Evolutionary conservation across 2,329 filamentous ascomycete genomes (phyloP).

Genomic region (Clathrospora elynae): DNA sequence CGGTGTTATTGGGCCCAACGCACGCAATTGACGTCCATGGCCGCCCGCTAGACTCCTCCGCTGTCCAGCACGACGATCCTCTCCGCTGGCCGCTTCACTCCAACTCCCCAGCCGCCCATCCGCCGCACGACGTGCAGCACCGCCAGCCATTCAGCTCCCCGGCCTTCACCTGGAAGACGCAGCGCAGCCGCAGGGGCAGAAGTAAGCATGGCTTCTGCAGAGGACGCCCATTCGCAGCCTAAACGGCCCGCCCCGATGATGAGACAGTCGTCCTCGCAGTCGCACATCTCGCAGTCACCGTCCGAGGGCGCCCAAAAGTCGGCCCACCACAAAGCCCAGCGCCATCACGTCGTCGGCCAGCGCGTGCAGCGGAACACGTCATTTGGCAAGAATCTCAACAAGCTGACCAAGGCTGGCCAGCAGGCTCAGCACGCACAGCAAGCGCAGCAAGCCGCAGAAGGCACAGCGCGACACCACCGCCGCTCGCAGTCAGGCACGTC

Average conservation of each 20-base stretch:
- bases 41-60: slow-evolving; percentile 20
- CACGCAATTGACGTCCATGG: slow-evolving; percentile 42
- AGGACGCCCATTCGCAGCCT: slow-evolving; percentile 44
- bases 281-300: slow-evolving; percentile 47
- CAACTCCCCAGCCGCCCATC: slow-evolving; percentile 12
- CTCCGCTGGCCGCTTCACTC: slow-evolving; percentile 14
- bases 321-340: slow-evolving; percentile 42
- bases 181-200: slow-evolving; percentile 29
- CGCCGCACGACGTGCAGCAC: slow-evolving; percentile 17
- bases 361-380: slow-evolving; percentile 50
- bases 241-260: slow-evolving; percentile 44
- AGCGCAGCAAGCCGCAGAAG: slow-evolving; percentile 35
- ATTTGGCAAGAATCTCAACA: slow-evolving; percentile 51
- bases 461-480: slow-evolving; percentile 42
- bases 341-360: slow-evolving; percentile 50
- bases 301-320: slow-evolving; percentile 38
- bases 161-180: slow-evolving; percentile 18
- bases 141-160: slow-evolving; percentile 16
- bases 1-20: slow-evolving; percentile 39
- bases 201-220: slow-evolving; percentile 46
- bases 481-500: slow-evolving; percentile 48
- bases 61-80: slow-evolving; percentile 22
- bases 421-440: slow-evolving; percentile 22
- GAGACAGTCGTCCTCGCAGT: slow-evolving; percentile 47
- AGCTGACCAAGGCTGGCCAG: slow-evolving; percentile 45